These are phyloP conservation scores for Dothideomycetes sp. DNA, from an alignment of 2,329 filamentous ascomycete genomes.

Conservation along the genomic window DNA sequence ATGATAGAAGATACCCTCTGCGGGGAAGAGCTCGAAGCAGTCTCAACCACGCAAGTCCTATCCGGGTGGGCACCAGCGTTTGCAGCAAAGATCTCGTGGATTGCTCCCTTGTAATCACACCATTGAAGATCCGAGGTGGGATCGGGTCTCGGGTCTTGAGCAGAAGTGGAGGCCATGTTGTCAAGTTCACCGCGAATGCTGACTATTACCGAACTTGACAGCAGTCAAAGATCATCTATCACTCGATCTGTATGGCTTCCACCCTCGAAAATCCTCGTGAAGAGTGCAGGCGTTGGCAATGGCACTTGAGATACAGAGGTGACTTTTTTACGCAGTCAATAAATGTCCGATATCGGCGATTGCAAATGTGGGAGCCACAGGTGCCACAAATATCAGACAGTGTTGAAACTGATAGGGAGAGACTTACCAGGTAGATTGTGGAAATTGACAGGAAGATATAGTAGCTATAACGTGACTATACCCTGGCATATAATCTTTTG, in stretches of 20 bases:
- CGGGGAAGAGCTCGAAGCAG: constrained; percentile 35
- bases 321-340: not conserved
- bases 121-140: constrained; percentile 58
- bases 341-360: not conserved
- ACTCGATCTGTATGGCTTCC: too few species aligned
- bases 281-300: too few species aligned
- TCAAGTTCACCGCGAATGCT: too few species aligned
- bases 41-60: constrained; percentile 57
- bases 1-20: constrained; percentile 12
- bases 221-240: too few species aligned
- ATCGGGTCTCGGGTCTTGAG: constrained; percentile 39
- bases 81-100: constrained; percentile 57
- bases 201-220: too few species aligned
- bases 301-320: not conserved
- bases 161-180: constrained; percentile 16
- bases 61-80: constrained; percentile 62
- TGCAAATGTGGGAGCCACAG: not conserved
- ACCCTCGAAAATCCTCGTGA: too few species aligned
- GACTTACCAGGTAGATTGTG: too few species aligned
- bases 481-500: not conserved
- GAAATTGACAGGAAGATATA: too few species aligned
- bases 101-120: constrained; percentile 53
- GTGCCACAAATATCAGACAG: too few species aligned
- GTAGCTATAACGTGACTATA: too few species aligned
- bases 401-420: too few species aligned